A percentile compares a stretch with the other conserved stretches of the same genome.
Evolutionary conservation across 2,329 filamentous ascomycete species (phyloP).

Genomic region (Aspergillus japonicus): DNA sequence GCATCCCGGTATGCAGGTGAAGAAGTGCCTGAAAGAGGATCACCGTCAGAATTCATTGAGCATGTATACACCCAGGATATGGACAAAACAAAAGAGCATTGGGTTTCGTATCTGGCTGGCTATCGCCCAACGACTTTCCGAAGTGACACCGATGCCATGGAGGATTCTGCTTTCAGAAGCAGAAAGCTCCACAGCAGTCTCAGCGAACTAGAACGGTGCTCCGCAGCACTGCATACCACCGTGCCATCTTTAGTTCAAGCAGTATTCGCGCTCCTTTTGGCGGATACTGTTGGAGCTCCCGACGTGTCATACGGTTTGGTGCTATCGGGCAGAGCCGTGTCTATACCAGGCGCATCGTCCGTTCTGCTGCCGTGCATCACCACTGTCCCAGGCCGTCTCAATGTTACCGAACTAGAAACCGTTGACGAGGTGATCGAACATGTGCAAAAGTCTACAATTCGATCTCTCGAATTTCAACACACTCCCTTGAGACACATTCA

Average conservation of each 20-base stretch:
- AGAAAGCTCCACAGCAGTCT: slow-evolving; percentile 21
- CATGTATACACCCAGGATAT: slow-evolving; percentile 27
- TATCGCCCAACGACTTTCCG: slow-evolving; percentile 25
- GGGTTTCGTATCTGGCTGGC: slow-evolving; percentile 24
- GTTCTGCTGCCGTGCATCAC: slow-evolving; percentile 39
- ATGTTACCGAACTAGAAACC: slow-evolving; percentile 20
- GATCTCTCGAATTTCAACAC: slow-evolving; percentile 37
- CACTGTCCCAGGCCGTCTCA: slow-evolving; percentile 38
- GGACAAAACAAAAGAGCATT: slow-evolving; percentile 28
- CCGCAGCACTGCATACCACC: slow-evolving; percentile 30
- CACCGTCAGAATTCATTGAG: slow-evolving; percentile 26
- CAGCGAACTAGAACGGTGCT: slow-evolving; percentile 25
- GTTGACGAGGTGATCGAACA: slow-evolving; percentile 23
- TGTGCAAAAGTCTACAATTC: slow-evolving; percentile 25
- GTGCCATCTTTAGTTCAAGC: slow-evolving; percentile 34
- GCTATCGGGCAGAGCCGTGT: slow-evolving; percentile 34
- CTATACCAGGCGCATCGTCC: slow-evolving; percentile 30
- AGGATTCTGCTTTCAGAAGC: slow-evolving; percentile 12
- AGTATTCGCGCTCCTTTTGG: slow-evolving; percentile 35
- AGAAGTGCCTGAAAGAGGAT: slow-evolving; percentile 17
- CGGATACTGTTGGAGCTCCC: slow-evolving; percentile 25
- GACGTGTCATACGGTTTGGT: slow-evolving; percentile 37
- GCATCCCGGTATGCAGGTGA: slow-evolving; percentile 25
- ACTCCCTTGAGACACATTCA: slow-evolving; percentile 38
- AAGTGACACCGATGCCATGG: slow-evolving; percentile 3